phyloP scores from a whole-genome alignment of 805 yeast species.

The Yarrowia divulgata region DNA sequence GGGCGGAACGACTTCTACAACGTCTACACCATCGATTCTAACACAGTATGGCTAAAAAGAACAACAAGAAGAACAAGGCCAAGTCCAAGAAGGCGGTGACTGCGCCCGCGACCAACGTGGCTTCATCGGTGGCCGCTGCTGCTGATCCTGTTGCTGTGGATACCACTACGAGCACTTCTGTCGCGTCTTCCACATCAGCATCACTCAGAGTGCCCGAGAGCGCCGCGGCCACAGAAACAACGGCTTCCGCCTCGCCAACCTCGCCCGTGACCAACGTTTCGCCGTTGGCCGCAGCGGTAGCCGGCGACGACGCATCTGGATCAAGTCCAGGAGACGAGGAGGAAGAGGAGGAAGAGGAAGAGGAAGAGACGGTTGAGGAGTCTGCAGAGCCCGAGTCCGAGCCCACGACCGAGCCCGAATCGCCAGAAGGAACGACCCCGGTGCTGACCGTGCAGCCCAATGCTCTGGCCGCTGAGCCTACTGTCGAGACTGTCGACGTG shows the following conservation, averaged over 20 bases:
- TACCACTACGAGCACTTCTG: neutral
- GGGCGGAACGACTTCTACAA: neutral
- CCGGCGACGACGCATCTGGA: conserved; percentile 6
- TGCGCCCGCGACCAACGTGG: conserved; percentile 17
- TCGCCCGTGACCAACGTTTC: conserved; percentile 19
- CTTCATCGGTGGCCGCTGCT: conserved; percentile 15
- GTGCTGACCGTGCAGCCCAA: conserved; percentile 26
- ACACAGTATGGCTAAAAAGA: conserved; percentile 38
- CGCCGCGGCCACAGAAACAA: conserved; percentile 20
- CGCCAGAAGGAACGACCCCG: conserved; percentile 30
- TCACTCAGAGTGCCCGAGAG: conserved; percentile 21
- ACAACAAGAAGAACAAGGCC: conserved; percentile 33
- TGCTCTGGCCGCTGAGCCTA: conserved; percentile 25
- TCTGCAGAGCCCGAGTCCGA: neutral
- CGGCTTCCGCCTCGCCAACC: conserved; percentile 8
- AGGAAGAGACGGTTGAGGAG: neutral
- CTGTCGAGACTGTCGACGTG: conserved; percentile 10
- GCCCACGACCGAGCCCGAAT: neutral
- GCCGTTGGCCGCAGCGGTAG: neutral
- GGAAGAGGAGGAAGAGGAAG: conserved; percentile 8
- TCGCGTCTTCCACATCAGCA: neutral
- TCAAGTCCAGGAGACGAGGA: conserved; percentile 5
- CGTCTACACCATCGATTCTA: neutral
- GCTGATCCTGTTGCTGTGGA: conserved; percentile 20
- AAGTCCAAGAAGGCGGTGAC: conserved; percentile 31